Base-by-base conservation (phyloP, 2,329 filamentous ascomycete species). In the Penicillium sp. region DNA sequence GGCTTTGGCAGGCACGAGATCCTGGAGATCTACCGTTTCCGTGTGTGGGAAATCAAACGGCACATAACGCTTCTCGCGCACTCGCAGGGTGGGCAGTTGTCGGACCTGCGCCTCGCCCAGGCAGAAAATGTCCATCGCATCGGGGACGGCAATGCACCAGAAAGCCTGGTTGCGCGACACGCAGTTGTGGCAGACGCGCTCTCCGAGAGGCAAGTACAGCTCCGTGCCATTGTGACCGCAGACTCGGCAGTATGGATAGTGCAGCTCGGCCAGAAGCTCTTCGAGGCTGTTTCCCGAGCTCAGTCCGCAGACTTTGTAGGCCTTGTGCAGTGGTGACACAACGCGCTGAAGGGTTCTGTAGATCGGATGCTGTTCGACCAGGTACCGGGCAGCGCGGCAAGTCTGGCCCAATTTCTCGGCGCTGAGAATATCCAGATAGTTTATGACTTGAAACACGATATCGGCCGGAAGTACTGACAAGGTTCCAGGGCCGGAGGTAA, bases 181-280 rank as follows among this genome's bases (percentile, higher is more conserved):
- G n/a, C 63, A 65, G 28, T 58, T 63, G 15, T 15, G 20, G 37
- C 63, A 65, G 17, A 61, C 28, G 0, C 63, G 63, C 28, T 65
- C 58, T 25, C 54, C 57, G 25, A 61, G 59, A 15, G 58, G 55
- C 4, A 63, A 17, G 22, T 48, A 65, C 17, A 65, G 42, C 22
- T 34, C 12, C 5, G 54, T 54, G 17, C 41, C 61, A 12, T 38
- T 35, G 10, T 22, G 35, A 5, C 54, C 58, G 31, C 63, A 65
- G 17, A 51, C 43, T n/a, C 63, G 58, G 43, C 63, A 65, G 4
- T 58, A 22, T 5, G 34, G 43, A 31, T 42, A 48, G 4, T 55
- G 41, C 15, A 65, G 34, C 41, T 65, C 63, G 4, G n/a, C 11
- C n/a, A 17, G n/a, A 14, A 65, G n/a, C 17, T 31, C 53, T 15